Conservation (phyloP, 805 yeast species). For the Cyberlindnera xishuangbannaensis region DNA sequence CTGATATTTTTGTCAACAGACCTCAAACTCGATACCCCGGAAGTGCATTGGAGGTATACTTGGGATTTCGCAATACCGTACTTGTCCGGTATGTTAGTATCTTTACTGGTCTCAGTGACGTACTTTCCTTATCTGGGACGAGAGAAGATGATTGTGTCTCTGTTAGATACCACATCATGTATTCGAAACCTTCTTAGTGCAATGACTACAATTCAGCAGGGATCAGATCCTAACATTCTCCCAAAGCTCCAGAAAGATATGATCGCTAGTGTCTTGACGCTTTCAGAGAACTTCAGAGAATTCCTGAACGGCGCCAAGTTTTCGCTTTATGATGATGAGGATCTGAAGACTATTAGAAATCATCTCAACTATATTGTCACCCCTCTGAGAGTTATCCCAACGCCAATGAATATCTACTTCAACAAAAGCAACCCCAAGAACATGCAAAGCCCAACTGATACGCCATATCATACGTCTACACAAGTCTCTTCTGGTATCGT, state of each 20-base stretch:
- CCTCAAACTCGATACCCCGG: conserved; percentile 23
- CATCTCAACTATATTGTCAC: conserved; percentile 34
- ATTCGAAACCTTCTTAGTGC: conserved; percentile 24
- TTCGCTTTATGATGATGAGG: conserved; percentile 28
- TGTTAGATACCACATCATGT: conserved; percentile 21
- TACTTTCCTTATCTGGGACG: conserved; percentile 40
- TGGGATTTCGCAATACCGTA: conserved; percentile 43
- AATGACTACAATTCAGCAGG: conserved; percentile 3
- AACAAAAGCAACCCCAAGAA: neutral
- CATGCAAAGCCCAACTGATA: neutral
- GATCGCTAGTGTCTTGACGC: conserved; percentile 26
- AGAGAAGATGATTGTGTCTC: conserved; percentile 24
- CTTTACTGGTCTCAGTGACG: conserved; percentile 29
- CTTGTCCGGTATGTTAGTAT: conserved; percentile 35
- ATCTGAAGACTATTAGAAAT: conserved; percentile 35
- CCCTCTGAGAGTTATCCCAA: conserved; percentile 37
- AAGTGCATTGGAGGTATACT: conserved; percentile 28
- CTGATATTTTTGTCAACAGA: conserved; percentile 29
- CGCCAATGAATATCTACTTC: conserved; percentile 14
- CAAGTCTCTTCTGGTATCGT: conserved; percentile 21
- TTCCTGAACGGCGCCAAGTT: conserved; percentile 35
- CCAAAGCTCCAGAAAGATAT: conserved; percentile 25
- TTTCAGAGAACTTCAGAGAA: conserved; percentile 39
- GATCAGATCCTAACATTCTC: conserved; percentile 16
- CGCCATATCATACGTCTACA: conserved; percentile 1